A percentile compares a stretch with the other conserved stretches of the same genome.
phyloP scores from a whole-genome alignment of 345 rosid species.

The Abelmoschus esculentus region DNA sequence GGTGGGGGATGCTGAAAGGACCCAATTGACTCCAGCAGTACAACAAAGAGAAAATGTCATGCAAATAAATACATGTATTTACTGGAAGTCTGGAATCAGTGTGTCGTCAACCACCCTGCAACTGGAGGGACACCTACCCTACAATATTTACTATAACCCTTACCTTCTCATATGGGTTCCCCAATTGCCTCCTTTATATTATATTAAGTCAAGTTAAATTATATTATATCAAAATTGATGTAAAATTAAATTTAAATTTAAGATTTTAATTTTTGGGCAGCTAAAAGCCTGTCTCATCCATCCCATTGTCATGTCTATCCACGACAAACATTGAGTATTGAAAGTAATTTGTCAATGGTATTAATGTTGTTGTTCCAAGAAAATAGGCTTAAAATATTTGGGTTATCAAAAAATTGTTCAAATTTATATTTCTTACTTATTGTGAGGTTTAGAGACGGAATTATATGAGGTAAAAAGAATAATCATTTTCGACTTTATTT shows the following conservation, averaged over 20 bases:
- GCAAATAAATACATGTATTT: background rate
- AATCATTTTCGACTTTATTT: no score
- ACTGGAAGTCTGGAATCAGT: background rate
- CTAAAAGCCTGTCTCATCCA: no score
- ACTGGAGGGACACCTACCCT: background rate
- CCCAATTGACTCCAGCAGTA: background rate
- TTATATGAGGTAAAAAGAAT: no score
- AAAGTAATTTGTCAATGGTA: background rate
- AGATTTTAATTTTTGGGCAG: no score
- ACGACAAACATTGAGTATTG: background rate
- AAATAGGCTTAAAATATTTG: background rate
- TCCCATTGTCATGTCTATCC: no score
- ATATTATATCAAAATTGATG: no score
- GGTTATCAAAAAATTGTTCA: background rate
- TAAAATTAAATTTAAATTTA: no score
- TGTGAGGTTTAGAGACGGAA: no score
- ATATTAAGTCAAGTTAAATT: no score
- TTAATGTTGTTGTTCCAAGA: background rate
- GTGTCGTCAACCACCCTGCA: background rate
- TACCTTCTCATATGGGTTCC: background rate
- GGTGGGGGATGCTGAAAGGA: background rate
- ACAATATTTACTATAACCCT: background rate
- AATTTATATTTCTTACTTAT: background rate
- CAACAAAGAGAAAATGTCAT: background rate
- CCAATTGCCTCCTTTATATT: background rate